A percentile compares a stretch with the other conserved stretches of the same genome.
These are phyloP conservation scores for Ophiostoma sp. DNA, from an alignment of 2,329 filamentous ascomycete genomes.

Conservation along the genomic window DNA sequence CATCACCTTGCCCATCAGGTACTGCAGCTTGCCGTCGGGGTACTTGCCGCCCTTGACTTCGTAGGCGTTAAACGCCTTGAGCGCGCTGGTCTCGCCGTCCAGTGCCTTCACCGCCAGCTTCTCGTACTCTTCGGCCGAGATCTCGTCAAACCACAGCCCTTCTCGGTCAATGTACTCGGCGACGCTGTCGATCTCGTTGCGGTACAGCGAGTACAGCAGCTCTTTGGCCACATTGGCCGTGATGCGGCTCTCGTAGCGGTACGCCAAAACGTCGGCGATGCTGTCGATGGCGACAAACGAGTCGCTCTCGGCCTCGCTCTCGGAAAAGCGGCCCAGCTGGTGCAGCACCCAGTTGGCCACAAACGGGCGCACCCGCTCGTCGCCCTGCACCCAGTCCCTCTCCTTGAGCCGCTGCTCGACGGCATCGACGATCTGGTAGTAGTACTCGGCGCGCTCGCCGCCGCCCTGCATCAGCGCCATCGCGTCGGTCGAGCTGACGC, in stretches of 20 bases:
- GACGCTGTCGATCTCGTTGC: conserved; percentile 41
- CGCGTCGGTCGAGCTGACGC: conserved; percentile 75
- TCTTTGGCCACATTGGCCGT: conserved; percentile 55
- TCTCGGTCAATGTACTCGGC: conserved; percentile 42
- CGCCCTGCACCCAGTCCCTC: too few relatives aligned
- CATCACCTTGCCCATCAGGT: conserved; percentile 56
- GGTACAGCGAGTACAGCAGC: conserved; percentile 49
- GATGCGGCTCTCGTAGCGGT: conserved; percentile 46
- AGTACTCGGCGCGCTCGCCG: conserved; percentile 76
- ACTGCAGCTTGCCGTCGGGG: conserved; percentile 57
- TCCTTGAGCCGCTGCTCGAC: conserved; percentile 34
- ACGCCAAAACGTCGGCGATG: conserved; percentile 48
- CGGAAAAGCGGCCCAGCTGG: conserved; percentile 63
- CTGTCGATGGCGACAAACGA: conserved; percentile 41
- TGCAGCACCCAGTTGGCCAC: conserved; percentile 66
- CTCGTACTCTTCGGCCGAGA: conserved; percentile 45
- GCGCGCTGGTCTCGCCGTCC: conserved; percentile 43
- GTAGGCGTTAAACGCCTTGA: conserved; percentile 41
- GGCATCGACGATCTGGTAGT: conserved; percentile 58
- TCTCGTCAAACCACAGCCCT: conserved; percentile 52
- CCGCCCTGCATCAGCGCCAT: conserved; percentile 74
- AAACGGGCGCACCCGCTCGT: conserved; percentile 37
- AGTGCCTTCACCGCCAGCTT: conserved; percentile 43
- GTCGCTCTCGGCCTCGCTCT: conserved; percentile 37
- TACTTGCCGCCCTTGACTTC: conserved; percentile 31